Percentiles rank a stretch among this genome's conserved stretches.
These are phyloP conservation scores for Myriosclerotinia scirpicola DNA, from an alignment of 2,329 filamentous ascomycete genomes.

Conservation along the genomic window DNA sequence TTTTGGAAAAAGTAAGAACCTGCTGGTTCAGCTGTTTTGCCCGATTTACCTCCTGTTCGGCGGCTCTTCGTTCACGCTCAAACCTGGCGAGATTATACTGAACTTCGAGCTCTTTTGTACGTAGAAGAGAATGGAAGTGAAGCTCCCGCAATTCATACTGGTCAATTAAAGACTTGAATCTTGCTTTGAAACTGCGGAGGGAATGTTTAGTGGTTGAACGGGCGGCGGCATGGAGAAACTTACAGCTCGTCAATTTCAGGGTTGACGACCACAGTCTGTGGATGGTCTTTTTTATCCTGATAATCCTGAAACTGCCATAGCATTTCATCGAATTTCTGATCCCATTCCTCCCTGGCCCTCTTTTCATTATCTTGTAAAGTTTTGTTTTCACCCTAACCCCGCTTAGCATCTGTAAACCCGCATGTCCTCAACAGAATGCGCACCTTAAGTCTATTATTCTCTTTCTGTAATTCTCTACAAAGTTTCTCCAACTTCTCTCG, in stretches of 20 bases:
- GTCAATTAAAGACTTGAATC: constrained; percentile 94
- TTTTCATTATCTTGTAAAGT: constrained; percentile 84
- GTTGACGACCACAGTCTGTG: constrained; percentile 76
- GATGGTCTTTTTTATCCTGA: constrained; percentile 81
- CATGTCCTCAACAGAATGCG: constrained; percentile 24
- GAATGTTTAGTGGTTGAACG: constrained; percentile 41
- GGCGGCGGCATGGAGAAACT: constrained; percentile 21
- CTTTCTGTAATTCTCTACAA: constrained; percentile 88
- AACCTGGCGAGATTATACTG: constrained; percentile 86
- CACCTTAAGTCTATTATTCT: constrained; percentile 98
- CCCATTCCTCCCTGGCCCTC: constrained; percentile 76
- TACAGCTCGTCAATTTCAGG: constrained; percentile 89
- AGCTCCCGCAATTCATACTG: constrained; percentile 95
- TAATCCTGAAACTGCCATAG: constrained; percentile 84
- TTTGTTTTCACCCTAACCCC: constrained; percentile 80
- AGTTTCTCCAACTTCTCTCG: constrained; percentile 98
- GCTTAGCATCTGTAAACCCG: constrained; percentile 26
- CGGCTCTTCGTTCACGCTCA: constrained; percentile 85
- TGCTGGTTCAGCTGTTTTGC: constrained; percentile 85
- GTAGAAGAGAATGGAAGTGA: constrained; percentile 88
- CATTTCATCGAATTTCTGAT: constrained; percentile 78
- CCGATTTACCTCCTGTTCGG: constrained; percentile 76
- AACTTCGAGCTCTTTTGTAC: constrained; percentile 93
- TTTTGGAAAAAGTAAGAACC: constrained; percentile 93
- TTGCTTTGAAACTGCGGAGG: constrained; percentile 69